Evolutionary conservation across 331 rosid genomes (phyloP), one percentile per base, ranked within the genome.

Genomic region (Phaseolus coccineus): DNA sequence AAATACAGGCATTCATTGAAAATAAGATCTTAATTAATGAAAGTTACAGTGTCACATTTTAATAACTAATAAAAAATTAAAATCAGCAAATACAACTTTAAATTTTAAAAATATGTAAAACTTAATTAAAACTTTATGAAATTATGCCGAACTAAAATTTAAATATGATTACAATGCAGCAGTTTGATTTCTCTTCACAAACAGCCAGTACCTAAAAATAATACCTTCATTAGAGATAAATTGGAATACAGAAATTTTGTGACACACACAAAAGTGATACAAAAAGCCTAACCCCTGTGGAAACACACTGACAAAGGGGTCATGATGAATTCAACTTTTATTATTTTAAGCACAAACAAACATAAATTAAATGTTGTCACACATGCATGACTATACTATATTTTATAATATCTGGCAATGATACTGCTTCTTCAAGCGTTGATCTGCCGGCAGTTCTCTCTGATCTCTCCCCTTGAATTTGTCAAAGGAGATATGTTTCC

Each of bases 401-500:
- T 27, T 15, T 40, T 8, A 40, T 56, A 56, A 25, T 57, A 5
- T n/a, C 46, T 65, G 28, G 16, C 44, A 66, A 69, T 47, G 61
- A 58, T 35, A 46, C 58, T 74, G 80, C 16, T 64, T 63, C 46
- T 61, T 58, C 53, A 33, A 61, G 46, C 31, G 81, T 93, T 93
- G 63, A 90, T 61, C 84, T 13, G 84, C 79, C 97, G 74, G 80
- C 99, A 96, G 24, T 76, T 52, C 69, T 80, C 82, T 47, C 99
- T 91, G 79, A 96, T 90, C 82, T 96, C 91, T 64, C 99, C 99
- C 82, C 74, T 90, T 27, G 87, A 88, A 14, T 94, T 91, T 2
- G 93, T 96, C 57, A 89, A 63, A 15, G 99, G 98, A 71, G 96
- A 88, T 44, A 96, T 87, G 48, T 88, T 93, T 8, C 99, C 94